Base-by-base conservation (phyloP, 2,329 filamentous ascomycete genomes). In the Cladorrhinum sp. region DNA sequence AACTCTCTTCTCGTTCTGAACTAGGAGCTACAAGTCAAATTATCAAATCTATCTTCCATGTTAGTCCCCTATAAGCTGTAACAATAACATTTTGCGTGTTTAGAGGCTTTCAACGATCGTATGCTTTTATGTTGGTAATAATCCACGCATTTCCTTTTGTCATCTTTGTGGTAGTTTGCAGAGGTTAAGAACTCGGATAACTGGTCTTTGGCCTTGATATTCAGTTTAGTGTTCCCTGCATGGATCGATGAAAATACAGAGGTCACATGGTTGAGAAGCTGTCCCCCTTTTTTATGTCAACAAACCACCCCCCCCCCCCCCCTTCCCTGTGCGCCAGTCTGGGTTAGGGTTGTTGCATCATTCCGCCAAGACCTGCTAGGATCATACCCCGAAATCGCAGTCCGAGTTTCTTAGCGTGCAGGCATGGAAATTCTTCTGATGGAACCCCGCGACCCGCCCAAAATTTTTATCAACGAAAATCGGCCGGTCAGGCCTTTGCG, bases 31-130 rank as follows among this genome's bases (percentile, higher is more conserved):
- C 61, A 41, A 55, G 61, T 62, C 52, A 67, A 67, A 64, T 59
- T 64, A 58, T 62, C 24, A 27, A 45, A 50, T 41, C 23, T 51
- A 58, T 64, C 32, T 36, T 36, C 59, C 53, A 61, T 25, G 25
- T 12, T 16, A 32, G 64, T 66, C 62, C 67, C 67, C 67, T 66
- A 66, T n/a, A n/a, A n/a, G n/a, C n/a, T n/a, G n/a, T n/a, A n/a
- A n/a, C n/a, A n/a, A n/a, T n/a, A n/a, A n/a, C n/a, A n/a, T n/a
- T n/a, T n/a, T n/a, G n/a, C n/a, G n/a, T n/a, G n/a, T n/a, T n/a
- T n/a, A n/a, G n/a, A n/a, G n/a, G n/a, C n/a, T n/a, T n/a, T n/a
- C n/a, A n/a, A n/a, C n/a, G n/a, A n/a, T n/a, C n/a, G n/a, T n/a
- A n/a, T n/a, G n/a, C n/a, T n/a, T n/a, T n/a, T n/a, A n/a, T n/a